phyloP scores from a whole-genome alignment of 148 eudicot genomes.

The Drosera capensis region DNA sequence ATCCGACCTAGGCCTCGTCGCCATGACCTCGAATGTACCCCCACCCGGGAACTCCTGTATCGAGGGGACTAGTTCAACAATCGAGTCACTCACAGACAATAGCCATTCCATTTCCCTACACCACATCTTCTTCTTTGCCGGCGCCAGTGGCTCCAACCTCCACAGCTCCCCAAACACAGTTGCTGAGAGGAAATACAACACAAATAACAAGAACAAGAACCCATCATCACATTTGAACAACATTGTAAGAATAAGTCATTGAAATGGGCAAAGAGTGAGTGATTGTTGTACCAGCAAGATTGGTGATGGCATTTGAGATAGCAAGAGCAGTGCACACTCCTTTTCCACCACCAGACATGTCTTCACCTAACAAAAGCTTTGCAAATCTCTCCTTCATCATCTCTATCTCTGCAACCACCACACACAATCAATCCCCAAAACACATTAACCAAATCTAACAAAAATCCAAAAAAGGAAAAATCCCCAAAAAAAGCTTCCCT shows the following conservation, averaged over 20 bases:
- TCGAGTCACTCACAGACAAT: constrained; percentile 78
- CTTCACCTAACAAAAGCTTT: constrained; percentile 88
- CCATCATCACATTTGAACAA: too few relatives aligned
- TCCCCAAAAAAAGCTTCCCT: not conserved
- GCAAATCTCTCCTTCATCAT: constrained; percentile 99
- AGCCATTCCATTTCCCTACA: constrained; percentile 94
- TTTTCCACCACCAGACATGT: constrained; percentile 99
- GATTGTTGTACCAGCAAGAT: constrained; percentile 60
- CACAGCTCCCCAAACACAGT: constrained; percentile 86
- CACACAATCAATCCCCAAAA: not conserved
- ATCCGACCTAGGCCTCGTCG: constrained; percentile 72
- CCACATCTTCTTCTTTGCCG: constrained; percentile 78
- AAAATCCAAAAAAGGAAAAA: not conserved
- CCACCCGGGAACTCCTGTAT: constrained; percentile 71
- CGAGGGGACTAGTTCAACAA: constrained; percentile 86
- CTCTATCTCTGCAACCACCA: constrained; percentile 42
- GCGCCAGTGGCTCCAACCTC: constrained; percentile 85
- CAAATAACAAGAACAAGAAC: too few relatives aligned
- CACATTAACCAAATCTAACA: not conserved
- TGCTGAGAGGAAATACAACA: constrained; percentile 24
- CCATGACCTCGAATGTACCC: constrained; percentile 79
- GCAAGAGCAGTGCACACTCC: constrained; percentile 97
- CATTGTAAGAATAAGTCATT: too few relatives aligned
- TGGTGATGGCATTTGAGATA: constrained; percentile 88
- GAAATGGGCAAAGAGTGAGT: too few relatives aligned